Conservation (phyloP, 202 grass and related monocot genomes). For the Saccharum hybrid region DNA sequence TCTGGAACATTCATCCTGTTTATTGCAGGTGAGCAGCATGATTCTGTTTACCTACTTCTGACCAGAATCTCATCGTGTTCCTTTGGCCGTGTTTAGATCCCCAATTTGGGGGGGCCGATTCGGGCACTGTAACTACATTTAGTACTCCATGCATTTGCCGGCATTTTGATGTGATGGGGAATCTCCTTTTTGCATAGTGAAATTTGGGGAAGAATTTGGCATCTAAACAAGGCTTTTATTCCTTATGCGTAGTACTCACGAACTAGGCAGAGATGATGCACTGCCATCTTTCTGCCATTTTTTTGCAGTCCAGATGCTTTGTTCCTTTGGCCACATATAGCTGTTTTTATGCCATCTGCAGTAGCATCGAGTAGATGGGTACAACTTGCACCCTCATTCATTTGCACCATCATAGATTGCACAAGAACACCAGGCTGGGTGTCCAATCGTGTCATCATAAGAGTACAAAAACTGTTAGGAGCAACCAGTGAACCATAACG, state of each 20-base stretch:
- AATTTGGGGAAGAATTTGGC: too few species aligned
- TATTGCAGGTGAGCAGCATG: slow-evolving; percentile 70
- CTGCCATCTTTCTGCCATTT: neutral
- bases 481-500: slow-evolving; percentile 30
- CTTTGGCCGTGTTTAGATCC: too few species aligned
- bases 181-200: too few species aligned
- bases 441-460: slow-evolving; percentile 16
- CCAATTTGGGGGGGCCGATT: too few species aligned
- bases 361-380: neutral
- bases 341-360: neutral
- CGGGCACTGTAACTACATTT: too few species aligned
- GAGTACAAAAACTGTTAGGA: slow-evolving; percentile 27
- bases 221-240: too few species aligned
- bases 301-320: neutral
- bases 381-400: slow-evolving; percentile 21
- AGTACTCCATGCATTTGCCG: too few species aligned
- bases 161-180: too few species aligned
- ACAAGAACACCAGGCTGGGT: slow-evolving; percentile 39
- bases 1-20: slow-evolving; percentile 98
- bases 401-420: slow-evolving; percentile 35
- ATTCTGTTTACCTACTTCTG: neutral
- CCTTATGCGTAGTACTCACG: neutral
- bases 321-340: neutral
- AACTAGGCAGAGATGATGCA: slow-evolving; percentile 19
- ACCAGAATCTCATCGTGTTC: neutral